These are phyloP conservation scores for Thuidium tamariscinum DNA, from an alignment of 225 moss, liverwort and hornwort genomes.

Conservation along the genomic window DNA sequence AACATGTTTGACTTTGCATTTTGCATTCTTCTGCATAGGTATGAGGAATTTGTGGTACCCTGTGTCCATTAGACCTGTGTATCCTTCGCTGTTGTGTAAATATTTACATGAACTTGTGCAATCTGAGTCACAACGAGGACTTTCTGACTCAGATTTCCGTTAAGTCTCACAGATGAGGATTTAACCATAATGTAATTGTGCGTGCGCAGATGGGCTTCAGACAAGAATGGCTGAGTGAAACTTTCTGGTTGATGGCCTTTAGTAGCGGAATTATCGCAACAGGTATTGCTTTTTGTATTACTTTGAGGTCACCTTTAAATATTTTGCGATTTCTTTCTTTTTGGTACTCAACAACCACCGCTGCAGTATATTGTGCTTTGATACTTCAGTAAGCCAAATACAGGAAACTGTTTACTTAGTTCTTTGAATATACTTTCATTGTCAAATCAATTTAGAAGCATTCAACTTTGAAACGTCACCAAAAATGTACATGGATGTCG, in stretches of 20 bases:
- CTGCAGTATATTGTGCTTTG: neutral
- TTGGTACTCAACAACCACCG: neutral
- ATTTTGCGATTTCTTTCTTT: neutral
- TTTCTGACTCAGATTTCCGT: neutral
- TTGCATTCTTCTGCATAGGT: neutral
- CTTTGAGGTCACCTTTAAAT: neutral
- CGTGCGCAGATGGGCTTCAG: conserved; percentile 64
- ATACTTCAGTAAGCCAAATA: neutral
- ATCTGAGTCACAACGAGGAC: neutral
- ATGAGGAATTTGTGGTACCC: neutral
- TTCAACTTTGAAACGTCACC: neutral
- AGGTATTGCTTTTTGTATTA: conserved; percentile 2
- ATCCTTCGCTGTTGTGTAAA: neutral
- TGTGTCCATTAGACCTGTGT: neutral
- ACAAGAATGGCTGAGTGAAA: conserved; percentile 87
- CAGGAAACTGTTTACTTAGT: too few species aligned
- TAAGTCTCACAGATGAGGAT: neutral
- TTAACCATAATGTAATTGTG: neutral
- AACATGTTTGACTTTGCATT: neutral
- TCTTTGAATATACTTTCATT: neutral
- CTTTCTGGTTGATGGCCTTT: conserved; percentile 81
- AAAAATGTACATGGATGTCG: neutral
- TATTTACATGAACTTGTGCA: neutral
- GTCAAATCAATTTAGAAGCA: neutral
- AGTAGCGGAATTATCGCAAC: conserved; percentile 29